Conservation (phyloP, 2,329 filamentous ascomycete genomes). For the Ophiocordyceps unilateralis region DNA sequence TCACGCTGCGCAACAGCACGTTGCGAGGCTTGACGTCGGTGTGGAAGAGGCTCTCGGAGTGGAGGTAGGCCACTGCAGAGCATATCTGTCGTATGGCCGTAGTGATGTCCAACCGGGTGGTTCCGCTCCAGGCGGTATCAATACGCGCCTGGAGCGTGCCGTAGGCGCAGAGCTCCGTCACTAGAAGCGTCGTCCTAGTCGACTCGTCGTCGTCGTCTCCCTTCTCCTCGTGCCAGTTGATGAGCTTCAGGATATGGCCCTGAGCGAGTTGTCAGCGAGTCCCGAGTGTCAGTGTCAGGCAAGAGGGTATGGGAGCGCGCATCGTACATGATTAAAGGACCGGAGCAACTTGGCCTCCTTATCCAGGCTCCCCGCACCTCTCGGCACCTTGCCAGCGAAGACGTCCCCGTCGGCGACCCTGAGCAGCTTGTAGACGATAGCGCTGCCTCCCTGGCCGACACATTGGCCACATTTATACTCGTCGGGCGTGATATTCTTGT, state of each 20-base stretch:
- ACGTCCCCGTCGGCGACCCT: constrained; percentile 8
- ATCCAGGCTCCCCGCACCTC: constrained; percentile 6
- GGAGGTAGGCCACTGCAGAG: constrained; percentile 11
- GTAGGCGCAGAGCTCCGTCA: constrained; percentile 14
- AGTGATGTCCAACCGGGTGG: constrained; percentile 6
- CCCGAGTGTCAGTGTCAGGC: too few relatives aligned
- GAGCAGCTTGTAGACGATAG: constrained; percentile 12
- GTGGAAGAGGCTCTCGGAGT: constrained; percentile 9
- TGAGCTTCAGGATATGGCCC: constrained; percentile 12
- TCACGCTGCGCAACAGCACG: constrained; percentile 11
- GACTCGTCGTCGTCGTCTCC: too few relatives aligned
- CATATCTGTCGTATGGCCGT: constrained; percentile 9
- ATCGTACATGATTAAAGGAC: constrained; percentile 11
- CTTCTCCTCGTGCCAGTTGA: constrained; percentile 10
- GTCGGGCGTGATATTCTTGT: constrained; percentile 3
- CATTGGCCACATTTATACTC: constrained; percentile 9
- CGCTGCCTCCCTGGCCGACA: constrained; percentile 12
- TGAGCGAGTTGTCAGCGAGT: constrained; percentile 1
- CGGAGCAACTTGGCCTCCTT: constrained; percentile 9
- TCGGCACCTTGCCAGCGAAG: constrained; percentile 13
- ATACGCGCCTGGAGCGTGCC: constrained; percentile 12
- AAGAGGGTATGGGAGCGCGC: not conserved
- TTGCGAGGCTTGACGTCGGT: constrained; percentile 16
- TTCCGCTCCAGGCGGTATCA: constrained; percentile 7
- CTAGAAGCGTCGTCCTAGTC: constrained; percentile 10